Conservation (phyloP, 148 eudicot genomes). For the Oxyria digyna region DNA sequence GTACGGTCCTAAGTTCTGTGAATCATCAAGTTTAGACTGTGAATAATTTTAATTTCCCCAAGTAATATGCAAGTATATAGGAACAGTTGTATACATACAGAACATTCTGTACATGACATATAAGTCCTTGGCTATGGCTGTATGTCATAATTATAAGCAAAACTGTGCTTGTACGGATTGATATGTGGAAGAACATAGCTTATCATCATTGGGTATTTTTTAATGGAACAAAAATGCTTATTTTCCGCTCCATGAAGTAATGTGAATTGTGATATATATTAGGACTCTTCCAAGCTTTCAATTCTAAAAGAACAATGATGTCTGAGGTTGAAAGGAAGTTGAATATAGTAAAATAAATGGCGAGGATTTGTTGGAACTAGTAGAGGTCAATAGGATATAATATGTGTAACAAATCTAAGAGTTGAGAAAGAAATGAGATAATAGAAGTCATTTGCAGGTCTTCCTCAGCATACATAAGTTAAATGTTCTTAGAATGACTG, state of each 20-base stretch:
- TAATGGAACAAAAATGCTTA: background rate
- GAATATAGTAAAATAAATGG: background rate
- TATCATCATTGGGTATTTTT: background rate
- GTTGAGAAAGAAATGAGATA: background rate
- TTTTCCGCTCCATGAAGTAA: background rate
- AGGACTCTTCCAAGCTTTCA: background rate
- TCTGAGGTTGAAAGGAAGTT: background rate
- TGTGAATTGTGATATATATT: background rate
- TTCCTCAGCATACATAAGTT: background rate
- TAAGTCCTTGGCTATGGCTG: background rate
- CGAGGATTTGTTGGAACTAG: background rate
- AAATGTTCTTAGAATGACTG: background rate
- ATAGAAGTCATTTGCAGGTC: background rate
- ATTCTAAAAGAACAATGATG: background rate
- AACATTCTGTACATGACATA: background rate
- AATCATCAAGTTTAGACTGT: background rate
- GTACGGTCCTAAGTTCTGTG: conserved; percentile 25
- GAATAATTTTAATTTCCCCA: background rate
- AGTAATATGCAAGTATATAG: background rate
- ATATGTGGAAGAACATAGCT: background rate
- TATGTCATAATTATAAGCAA: background rate
- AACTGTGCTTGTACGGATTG: background rate
- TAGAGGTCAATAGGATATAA: background rate
- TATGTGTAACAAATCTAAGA: background rate
- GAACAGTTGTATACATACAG: background rate